Evolutionary conservation across 257 asterid genomes (phyloP), one percentile per base, ranked within the genome.

Genomic region (Mitragyna speciosa): DNA sequence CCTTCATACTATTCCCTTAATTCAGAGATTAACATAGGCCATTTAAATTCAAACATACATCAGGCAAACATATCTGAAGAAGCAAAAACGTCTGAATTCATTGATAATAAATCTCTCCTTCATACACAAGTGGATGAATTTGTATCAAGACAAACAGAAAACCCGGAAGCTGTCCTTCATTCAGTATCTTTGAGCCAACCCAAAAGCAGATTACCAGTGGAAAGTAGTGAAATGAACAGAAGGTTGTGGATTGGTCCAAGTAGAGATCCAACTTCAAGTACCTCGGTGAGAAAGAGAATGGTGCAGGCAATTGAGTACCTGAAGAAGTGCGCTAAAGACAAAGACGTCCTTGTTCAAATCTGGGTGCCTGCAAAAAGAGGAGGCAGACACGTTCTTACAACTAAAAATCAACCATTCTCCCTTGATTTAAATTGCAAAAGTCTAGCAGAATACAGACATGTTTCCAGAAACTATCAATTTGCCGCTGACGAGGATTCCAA

Each of bases 321-420:
- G 20, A 87, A 83, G 76, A 89, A 88, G 10, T 84, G 87, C 48
- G 76, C 87, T 11, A 87, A 76, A 65, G 91, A 89, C 61, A 86
- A 79, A 47, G 90, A 92, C 67, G 88, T 89, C 64, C 92, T 92
- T 49, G 86, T 92, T 81, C 97, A 92, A 84, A 84, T 92, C 66
- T 92, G 97, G 97, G 93, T 92, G 76, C 97, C 97, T 45, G 82
- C 89, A 48, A 89, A 85, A 82, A 88, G 65, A 80, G 88, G 86
- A 70, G 94, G 91, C 78, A 85, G 79, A 72, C 90, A 83, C 51
- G 87, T 92, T 75, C 97, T 92, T 77, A 85, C 88, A 41, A 92
- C 97, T 58, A 72, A 78, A 70, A 84, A 90, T 56, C 94, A 92
- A 68, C 97, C 93, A 12, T 92, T 89, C 76, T 88, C 88, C 3